A percentile compares a stretch with the other conserved stretches of the same genome.
Conservation (phyloP, 768 basidiomycete genomes). For the Pulveroboletus sp. region DNA sequence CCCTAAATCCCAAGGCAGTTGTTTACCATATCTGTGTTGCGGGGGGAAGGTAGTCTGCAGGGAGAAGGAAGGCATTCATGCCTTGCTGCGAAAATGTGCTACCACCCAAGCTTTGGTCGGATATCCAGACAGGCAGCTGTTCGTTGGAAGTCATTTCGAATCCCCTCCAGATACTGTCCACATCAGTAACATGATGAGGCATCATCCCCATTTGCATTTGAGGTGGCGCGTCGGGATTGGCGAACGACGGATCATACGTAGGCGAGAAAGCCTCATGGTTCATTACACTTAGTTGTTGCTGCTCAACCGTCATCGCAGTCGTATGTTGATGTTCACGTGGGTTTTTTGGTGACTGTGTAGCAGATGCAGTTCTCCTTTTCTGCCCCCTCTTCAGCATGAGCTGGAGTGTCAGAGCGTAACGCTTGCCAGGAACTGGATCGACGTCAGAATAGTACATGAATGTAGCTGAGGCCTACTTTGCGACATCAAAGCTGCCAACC, state of each 20-base stretch:
- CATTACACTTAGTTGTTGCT: constrained; percentile 32
- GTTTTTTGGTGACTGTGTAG: constrained; percentile 57
- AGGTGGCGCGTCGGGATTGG: constrained; percentile 29
- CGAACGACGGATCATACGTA: constrained; percentile 45
- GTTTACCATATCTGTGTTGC: constrained; percentile 72
- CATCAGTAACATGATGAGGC: constrained; percentile 26
- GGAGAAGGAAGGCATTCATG: constrained; percentile 81
- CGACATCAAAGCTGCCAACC: constrained; percentile 68
- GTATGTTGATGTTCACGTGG: constrained; percentile 51
- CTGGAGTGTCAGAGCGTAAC: constrained; percentile 86
- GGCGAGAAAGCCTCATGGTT: constrained; percentile 52
- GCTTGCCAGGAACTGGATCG: constrained; percentile 77
- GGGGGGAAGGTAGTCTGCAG: constrained; percentile 65
- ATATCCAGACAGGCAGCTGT: constrained; percentile 81
- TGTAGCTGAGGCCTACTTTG: constrained; percentile 51
- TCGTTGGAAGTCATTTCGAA: constrained; percentile 69
- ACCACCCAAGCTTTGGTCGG: constrained; percentile 77
- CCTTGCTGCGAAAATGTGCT: constrained; percentile 73
- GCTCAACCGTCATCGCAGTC: constrained; percentile 44
- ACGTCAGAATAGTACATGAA: constrained; percentile 4
- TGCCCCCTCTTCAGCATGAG: constrained; percentile 80
- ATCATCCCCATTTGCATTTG: constrained; percentile 30
- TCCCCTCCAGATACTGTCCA: constrained; percentile 72
- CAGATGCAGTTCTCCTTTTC: constrained; percentile 52
- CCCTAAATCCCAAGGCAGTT: background rate